phyloP scores from a whole-genome alignment of 495 filamentous ascomycete species.

The Neurospora sp. region DNA sequence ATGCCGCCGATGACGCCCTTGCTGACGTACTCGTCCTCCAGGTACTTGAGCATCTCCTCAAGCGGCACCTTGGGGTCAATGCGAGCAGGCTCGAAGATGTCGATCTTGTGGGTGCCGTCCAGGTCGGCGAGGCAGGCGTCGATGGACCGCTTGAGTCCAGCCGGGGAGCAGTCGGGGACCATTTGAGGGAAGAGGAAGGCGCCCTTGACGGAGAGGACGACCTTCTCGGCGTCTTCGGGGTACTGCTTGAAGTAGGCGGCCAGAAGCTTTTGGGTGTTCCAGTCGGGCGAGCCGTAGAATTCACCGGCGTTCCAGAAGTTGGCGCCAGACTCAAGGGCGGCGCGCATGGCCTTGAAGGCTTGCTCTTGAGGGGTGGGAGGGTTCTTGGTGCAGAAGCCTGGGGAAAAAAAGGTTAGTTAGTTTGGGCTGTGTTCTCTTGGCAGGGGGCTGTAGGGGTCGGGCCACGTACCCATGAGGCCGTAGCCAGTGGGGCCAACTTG shows the following conservation, averaged over 20 bases:
- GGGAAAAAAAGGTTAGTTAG: neutral
- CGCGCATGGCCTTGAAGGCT: constrained; percentile 55
- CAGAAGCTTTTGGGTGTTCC: constrained; percentile 53
- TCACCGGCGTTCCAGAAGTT: constrained; percentile 76
- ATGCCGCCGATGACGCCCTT: constrained; percentile 70
- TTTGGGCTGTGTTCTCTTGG: neutral
- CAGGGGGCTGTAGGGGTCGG: neutral
- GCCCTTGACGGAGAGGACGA: constrained; percentile 58
- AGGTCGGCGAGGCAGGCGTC: constrained; percentile 53
- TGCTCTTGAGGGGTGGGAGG: neutral
- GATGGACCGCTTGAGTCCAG: constrained; percentile 52
- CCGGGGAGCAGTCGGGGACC: constrained; percentile 45
- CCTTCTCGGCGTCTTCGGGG: constrained; percentile 57
- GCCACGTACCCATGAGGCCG: constrained; percentile 39
- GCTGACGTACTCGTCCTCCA: constrained; percentile 51
- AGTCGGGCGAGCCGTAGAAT: constrained; percentile 60
- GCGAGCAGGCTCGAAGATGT: constrained; percentile 70
- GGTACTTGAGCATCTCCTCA: constrained; percentile 36
- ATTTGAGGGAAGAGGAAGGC: constrained; percentile 23
- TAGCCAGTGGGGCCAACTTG: constrained; percentile 40
- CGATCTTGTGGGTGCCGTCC: constrained; percentile 63
- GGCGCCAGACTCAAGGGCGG: constrained; percentile 49
- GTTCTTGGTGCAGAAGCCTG: neutral
- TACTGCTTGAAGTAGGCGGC: constrained; percentile 55
- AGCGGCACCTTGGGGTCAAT: constrained; percentile 43